Evolutionary conservation across 1,284 basidiomycete genomes (phyloP), one percentile per base, ranked within the genome.

Genomic region (Naganishia sp.): DNA sequence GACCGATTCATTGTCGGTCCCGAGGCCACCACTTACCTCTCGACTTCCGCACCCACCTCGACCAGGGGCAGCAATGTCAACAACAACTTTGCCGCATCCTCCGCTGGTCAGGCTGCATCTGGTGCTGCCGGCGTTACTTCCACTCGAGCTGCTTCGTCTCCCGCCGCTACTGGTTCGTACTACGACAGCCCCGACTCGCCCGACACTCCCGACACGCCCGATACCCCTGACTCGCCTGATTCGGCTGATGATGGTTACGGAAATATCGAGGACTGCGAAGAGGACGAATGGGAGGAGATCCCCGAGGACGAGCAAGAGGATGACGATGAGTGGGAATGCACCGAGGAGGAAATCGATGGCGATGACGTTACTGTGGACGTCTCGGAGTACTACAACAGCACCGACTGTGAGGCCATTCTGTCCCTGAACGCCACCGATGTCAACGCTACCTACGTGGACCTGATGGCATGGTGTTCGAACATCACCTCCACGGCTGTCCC

Each of bases 271-370:
- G 56, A 54, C 25, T 59, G 48, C 21, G 55, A 49, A 15, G 57
- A 65, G 16, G 55, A 59, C n/a, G 55, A 65, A 39, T 3, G 31
- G 25, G 55, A 59, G 31, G 55, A 65, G 48, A 6, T 44, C 11
- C 56, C 59, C 9, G 64, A 66, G 15, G 44, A 33, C 45, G 25
- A 39, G 23, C 57, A 66, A 13, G 65, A 45, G 16, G 55, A 59
- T n/a, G 42, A 44, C 18, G 57, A 61, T 15, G 65, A 66, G 52
- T 66, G 65, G 46, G 65, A 66, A 10, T 60, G 60, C 44, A 53
- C 55, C 28, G 57, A 66, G 43, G 57, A 61, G 13, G 57, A 55
- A 21, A 45, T 54, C 48, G 36, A 39, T 18, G 49, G 59, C 36
- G 36, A 49, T 3, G 39, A 52, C 15, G 21, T 48, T 10, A 42